These are phyloP conservation scores for Cerioporus squamosus DNA, from an alignment of 1,284 basidiomycete species.

Conservation along the genomic window DNA sequence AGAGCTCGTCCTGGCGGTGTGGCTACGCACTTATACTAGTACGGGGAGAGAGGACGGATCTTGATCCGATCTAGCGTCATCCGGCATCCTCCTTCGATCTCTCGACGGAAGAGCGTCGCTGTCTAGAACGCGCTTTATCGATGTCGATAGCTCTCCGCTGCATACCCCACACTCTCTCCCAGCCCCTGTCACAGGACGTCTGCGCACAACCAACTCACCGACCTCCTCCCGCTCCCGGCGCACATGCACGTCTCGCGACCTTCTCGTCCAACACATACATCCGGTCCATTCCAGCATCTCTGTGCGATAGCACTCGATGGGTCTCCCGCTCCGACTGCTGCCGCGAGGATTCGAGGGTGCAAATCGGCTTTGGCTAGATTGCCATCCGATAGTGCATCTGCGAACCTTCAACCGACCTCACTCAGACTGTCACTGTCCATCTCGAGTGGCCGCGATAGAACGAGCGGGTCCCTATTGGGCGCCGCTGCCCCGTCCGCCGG, in stretches of 20 bases:
- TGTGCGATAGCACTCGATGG: slow-evolving; percentile 4
- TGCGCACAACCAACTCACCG: neutral
- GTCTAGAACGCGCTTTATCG: slow-evolving; percentile 27
- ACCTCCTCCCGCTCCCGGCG: no score
- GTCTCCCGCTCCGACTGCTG: slow-evolving; percentile 14
- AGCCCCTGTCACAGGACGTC: neutral
- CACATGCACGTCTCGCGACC: neutral
- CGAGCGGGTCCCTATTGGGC: slow-evolving; percentile 2
- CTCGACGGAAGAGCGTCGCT: slow-evolving; percentile 13
- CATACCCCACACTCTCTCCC: neutral
- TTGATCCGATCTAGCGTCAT: slow-evolving; percentile 60
- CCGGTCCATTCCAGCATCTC: neutral
- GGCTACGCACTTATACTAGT: slow-evolving; percentile 53
- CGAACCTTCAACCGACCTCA: slow-evolving; percentile 15
- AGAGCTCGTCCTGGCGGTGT: slow-evolving; percentile 30
- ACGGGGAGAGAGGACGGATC: slow-evolving; percentile 67
- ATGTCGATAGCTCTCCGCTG: slow-evolving; percentile 23
- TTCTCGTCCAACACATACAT: neutral
- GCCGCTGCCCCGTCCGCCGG: neutral
- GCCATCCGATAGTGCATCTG: slow-evolving; percentile 25
- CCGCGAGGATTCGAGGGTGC: slow-evolving; percentile 25
- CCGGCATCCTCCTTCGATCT: slow-evolving; percentile 35
- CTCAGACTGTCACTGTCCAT: slow-evolving; percentile 1
- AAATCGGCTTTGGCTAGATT: slow-evolving; percentile 25
- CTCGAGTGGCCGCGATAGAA: slow-evolving; percentile 8